Conservation (phyloP, 768 basidiomycete species). For the Boletus sp. region DNA sequence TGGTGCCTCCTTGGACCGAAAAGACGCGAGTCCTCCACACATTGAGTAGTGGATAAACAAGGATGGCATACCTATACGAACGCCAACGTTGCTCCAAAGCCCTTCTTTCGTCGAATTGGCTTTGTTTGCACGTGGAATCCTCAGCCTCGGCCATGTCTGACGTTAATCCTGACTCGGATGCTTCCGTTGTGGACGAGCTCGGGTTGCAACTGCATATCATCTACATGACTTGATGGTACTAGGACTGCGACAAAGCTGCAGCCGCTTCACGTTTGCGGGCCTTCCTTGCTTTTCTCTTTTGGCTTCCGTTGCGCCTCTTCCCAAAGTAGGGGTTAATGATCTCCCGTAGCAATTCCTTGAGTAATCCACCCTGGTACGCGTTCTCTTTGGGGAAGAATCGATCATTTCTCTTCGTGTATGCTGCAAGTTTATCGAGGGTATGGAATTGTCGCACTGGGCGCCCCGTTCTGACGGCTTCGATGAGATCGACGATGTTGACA, state of each 20-base stretch:
- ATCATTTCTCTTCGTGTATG: constrained; percentile 18
- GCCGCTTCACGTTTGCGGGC: constrained; percentile 12
- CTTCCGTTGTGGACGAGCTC: too few species aligned
- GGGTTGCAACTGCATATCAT: too few species aligned
- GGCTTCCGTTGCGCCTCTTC: constrained; percentile 18
- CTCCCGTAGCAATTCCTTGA: constrained; percentile 29
- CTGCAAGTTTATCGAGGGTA: constrained; percentile 18
- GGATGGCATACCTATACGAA: too few species aligned
- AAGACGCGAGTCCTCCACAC: too few species aligned
- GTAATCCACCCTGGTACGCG: constrained; percentile 29
- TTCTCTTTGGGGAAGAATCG: constrained; percentile 30
- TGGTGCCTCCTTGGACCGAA: too few species aligned
- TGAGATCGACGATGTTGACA: constrained; percentile 34
- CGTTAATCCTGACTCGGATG: too few species aligned
- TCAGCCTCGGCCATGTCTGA: too few species aligned
- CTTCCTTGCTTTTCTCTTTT: constrained; percentile 16
- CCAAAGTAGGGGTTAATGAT: constrained; percentile 20
- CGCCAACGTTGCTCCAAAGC: too few species aligned
- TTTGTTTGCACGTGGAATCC: too few species aligned
- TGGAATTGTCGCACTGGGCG: constrained; percentile 19
- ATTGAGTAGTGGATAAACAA: too few species aligned
- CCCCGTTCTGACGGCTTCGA: constrained; percentile 16
- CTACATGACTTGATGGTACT: too few species aligned
- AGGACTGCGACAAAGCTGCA: not conserved
- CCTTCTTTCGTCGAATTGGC: too few species aligned